Percentiles rank a stretch among this genome's conserved stretches.
phyloP scores from a whole-genome alignment of 2,329 filamentous ascomycete genomes.

The Samsoniella hepiali region DNA sequence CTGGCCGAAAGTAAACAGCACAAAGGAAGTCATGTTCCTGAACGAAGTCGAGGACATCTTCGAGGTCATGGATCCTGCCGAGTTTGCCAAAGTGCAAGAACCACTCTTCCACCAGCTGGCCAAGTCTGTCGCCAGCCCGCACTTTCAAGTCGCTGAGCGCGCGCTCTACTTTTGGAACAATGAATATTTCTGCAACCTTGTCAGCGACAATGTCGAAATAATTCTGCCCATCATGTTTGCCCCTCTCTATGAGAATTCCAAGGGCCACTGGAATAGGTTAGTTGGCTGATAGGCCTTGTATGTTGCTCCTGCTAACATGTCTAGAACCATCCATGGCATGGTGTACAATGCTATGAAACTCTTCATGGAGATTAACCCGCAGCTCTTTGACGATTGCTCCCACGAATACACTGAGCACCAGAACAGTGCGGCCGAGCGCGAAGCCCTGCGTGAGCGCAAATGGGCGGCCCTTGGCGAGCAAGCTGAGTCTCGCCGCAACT shows the following conservation, averaged over 20 bases:
- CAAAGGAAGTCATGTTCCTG: conserved; percentile 99
- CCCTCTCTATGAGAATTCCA: conserved; percentile 96
- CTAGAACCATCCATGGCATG: conserved; percentile 97
- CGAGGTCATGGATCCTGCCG: conserved; percentile 97
- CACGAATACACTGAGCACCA: conserved; percentile 97
- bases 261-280: conserved; percentile 98
- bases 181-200: conserved; percentile 98
- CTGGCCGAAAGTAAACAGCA: conserved; percentile 99
- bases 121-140: conserved; percentile 95
- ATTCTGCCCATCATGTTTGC: conserved; percentile 99
- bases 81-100: conserved; percentile 98
- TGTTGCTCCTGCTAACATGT: conserved; percentile 31
- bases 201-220: conserved; percentile 97
- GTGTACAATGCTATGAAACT: conserved; percentile 99
- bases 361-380: conserved; percentile 99
- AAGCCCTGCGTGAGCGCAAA: conserved; percentile 76
- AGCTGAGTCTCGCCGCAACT: conserved; percentile 64
- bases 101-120: conserved; percentile 95
- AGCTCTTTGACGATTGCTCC: conserved; percentile 97
- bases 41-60: conserved; percentile 99
- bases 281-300: conserved; percentile 26
- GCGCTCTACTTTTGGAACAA: conserved; percentile 99
- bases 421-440: conserved; percentile 81
- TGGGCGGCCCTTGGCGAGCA: conserved; percentile 85
- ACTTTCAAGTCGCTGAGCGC: conserved; percentile 97